phyloP scores from a whole-genome alignment of 495 filamentous ascomycete species.

The Lasiosphaeris hirsuta region DNA sequence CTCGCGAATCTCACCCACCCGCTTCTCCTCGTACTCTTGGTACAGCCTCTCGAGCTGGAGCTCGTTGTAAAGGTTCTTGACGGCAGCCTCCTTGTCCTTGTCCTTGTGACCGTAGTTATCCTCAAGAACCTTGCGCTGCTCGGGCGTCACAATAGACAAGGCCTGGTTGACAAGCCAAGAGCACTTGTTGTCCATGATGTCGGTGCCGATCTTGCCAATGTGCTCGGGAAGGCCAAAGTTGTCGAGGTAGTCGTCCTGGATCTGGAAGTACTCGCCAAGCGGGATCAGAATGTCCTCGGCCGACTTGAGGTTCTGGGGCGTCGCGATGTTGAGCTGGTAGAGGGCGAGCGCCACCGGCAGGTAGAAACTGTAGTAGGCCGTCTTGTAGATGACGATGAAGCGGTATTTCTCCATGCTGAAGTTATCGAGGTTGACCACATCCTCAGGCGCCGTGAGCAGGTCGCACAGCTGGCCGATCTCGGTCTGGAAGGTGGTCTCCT shows the following conservation, averaged over 20 bases:
- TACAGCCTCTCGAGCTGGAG: conserved; percentile 78
- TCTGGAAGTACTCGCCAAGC: conserved; percentile 98
- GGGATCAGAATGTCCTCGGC: conserved; percentile 91
- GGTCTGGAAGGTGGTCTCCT: conserved; percentile 88
- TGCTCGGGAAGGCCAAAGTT: conserved; percentile 85
- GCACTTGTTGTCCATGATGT: conserved; percentile 99
- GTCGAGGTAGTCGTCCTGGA: conserved; percentile 98
- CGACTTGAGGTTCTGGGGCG: conserved; percentile 76
- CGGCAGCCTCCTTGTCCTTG: conserved; percentile 66
- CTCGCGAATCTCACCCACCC: conserved; percentile 65
- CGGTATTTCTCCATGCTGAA: conserved; percentile 93
- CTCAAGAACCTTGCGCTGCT: conserved; percentile 78
- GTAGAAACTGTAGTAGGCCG: conserved; percentile 98
- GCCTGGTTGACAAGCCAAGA: conserved; percentile 96
- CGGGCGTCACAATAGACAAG: conserved; percentile 66
- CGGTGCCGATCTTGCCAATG: conserved; percentile 97
- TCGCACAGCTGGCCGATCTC: conserved; percentile 94
- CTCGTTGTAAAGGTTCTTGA: conserved; percentile 86
- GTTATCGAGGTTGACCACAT: conserved; percentile 82
- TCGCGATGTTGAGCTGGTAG: conserved; percentile 75
- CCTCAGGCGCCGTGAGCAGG: conserved; percentile 92
- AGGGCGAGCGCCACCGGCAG: conserved; percentile 92
- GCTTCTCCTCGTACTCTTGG: conserved; percentile 81
- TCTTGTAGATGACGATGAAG: conserved; percentile 99
- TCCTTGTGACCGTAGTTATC: conserved; percentile 91